These are phyloP conservation scores for Psilocybe cyanescens DNA, from an alignment of 768 basidiomycete species.

Conservation along the genomic window DNA sequence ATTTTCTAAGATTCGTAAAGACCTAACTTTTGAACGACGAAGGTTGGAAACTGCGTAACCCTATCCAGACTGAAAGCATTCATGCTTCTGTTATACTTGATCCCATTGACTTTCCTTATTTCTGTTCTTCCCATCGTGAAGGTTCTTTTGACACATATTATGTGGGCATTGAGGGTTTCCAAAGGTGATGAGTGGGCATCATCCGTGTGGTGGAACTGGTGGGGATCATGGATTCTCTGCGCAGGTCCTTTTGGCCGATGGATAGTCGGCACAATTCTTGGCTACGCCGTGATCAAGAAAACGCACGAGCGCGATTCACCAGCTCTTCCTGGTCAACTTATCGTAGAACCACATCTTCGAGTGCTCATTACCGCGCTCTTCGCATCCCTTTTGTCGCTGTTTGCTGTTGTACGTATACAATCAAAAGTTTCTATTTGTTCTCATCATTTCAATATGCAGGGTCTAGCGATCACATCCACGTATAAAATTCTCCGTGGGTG, in stretches of 20 bases:
- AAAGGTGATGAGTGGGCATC: constrained; percentile 30
- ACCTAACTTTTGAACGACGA: not conserved
- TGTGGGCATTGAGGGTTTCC: constrained; percentile 32
- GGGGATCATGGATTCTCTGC: constrained; percentile 46
- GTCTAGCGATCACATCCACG: constrained; percentile 30
- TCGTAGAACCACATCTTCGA: constrained; percentile 42
- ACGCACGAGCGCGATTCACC: constrained; percentile 13
- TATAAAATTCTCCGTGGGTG: constrained; percentile 32
- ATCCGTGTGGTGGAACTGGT: constrained; percentile 45
- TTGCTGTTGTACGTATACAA: constrained; percentile 37
- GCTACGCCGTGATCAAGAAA: constrained; percentile 33
- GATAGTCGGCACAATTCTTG: constrained; percentile 40
- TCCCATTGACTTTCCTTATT: constrained; percentile 33
- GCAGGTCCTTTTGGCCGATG: constrained; percentile 47
- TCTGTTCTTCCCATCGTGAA: constrained; percentile 31
- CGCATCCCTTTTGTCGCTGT: constrained; percentile 34
- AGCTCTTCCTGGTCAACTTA: constrained; percentile 27
- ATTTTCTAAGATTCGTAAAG: not conserved
- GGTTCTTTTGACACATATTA: constrained; percentile 30
- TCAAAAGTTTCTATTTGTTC: not conserved
- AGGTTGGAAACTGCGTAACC: not conserved
- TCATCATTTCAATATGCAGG: constrained; percentile 21
- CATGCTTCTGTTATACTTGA: constrained; percentile 32
- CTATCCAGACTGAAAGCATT: constrained; percentile 41
- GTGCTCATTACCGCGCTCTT: constrained; percentile 29